Percentiles rank a stretch among this genome's conserved stretches.
phyloP scores from a whole-genome alignment of 805 yeast species.

The Starmerella floris region DNA sequence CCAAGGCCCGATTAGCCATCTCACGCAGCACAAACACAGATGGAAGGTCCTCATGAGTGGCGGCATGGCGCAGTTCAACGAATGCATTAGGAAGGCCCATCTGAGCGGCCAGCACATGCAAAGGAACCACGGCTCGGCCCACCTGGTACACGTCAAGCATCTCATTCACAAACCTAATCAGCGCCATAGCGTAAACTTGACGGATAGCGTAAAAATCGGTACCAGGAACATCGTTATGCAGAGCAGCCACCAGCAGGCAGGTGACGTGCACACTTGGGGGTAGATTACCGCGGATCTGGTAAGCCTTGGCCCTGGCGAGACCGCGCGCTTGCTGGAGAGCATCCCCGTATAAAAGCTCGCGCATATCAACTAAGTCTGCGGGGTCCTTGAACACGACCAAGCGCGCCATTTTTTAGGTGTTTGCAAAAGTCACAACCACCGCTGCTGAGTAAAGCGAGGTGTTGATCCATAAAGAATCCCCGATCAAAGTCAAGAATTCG shows the following conservation, averaged over 20 bases:
- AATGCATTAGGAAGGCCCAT: conserved; percentile 62
- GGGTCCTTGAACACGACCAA: conserved; percentile 16
- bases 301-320: conserved; percentile 18
- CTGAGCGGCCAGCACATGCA: conserved; percentile 57
- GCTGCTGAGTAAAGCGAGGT: neutral
- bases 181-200: conserved; percentile 28
- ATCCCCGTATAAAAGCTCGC: conserved; percentile 17
- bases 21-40: conserved; percentile 50
- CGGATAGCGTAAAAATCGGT: conserved; percentile 21
- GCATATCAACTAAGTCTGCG: conserved; percentile 14
- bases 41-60: conserved; percentile 82
- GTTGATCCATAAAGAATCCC: neutral
- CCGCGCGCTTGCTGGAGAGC: conserved; percentile 16
- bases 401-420: conserved; percentile 16
- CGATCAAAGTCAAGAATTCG: no score
- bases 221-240: conserved; percentile 18
- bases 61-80: conserved; percentile 80
- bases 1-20: conserved; percentile 47
- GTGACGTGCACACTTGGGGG: conserved; percentile 23
- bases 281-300: conserved; percentile 21
- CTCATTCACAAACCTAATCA: conserved; percentile 84
- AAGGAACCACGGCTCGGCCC: conserved; percentile 61
- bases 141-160: conserved; percentile 76
- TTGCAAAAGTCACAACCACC: neutral
- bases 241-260: conserved; percentile 18